Conservation (phyloP, 371 early-diverging fungal genomes). For the Dinochytrium kinnereticum region DNA sequence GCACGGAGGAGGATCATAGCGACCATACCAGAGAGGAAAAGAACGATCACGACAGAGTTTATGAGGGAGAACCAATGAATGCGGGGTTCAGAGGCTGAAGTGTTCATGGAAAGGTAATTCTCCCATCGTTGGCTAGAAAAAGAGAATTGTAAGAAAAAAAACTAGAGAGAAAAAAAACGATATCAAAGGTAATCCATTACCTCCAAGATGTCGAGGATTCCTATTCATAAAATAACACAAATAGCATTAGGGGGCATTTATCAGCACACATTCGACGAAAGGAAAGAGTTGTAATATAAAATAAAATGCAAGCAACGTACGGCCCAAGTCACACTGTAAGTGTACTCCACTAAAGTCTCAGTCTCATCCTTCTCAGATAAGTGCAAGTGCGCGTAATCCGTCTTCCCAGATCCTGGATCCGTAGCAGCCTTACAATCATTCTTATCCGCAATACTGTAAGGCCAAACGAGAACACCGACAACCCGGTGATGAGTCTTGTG, state of each 20-base stretch:
- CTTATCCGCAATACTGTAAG: slow-evolving; percentile 56
- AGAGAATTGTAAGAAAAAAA: too few species aligned
- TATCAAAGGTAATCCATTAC: too few species aligned
- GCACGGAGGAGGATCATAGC: slow-evolving; percentile 80
- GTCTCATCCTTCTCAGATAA: slow-evolving; percentile 47
- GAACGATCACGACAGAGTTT: slow-evolving; percentile 83
- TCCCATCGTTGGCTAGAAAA: slow-evolving; percentile 74
- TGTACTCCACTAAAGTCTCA: slow-evolving; percentile 46
- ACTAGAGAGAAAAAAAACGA: too few species aligned
- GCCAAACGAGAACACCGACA: slow-evolving; percentile 83
- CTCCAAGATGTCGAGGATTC: background rate
- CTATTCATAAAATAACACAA: background rate
- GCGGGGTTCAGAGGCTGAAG: slow-evolving; percentile 65
- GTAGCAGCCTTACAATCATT: slow-evolving; percentile 10
- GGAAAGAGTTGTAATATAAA: slow-evolving; percentile 2
- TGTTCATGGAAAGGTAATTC: slow-evolving; percentile 71
- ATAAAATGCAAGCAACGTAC: slow-evolving; percentile 37
- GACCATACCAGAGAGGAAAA: slow-evolving; percentile 82
- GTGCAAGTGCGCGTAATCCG: slow-evolving; percentile 36
- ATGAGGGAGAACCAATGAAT: slow-evolving; percentile 83
- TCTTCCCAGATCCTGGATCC: background rate
- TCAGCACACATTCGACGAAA: too few species aligned
- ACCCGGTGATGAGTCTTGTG: slow-evolving; percentile 72
- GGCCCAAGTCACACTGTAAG: slow-evolving; percentile 81
- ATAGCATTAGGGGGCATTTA: too few species aligned